Conservation (phyloP, 805 yeast species). For the Kazachstania martiniae region DNA sequence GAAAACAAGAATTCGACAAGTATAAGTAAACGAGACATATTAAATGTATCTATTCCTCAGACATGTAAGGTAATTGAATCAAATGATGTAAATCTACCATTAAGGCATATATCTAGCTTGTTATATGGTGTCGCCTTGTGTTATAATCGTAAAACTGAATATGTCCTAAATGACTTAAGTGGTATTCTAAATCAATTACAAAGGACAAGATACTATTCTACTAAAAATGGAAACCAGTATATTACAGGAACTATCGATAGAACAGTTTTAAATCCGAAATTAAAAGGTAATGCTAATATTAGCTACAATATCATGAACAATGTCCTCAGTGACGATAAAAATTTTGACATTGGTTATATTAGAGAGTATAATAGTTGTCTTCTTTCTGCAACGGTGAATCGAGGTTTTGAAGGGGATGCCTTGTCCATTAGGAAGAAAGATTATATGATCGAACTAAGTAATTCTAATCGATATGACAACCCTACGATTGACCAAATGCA, state of each 20-base stretch:
- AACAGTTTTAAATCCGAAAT: not conserved
- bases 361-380: slow-evolving; percentile 1
- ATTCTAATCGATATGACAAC: slow-evolving; percentile 10
- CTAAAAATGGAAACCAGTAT: not conserved
- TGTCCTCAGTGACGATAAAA: slow-evolving; percentile 20
- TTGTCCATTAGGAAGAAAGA: slow-evolving; percentile 15
- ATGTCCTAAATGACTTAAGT: slow-evolving; percentile 21
- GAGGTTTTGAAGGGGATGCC: not conserved
- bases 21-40: slow-evolving; percentile 23
- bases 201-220: slow-evolving; percentile 1
- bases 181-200: slow-evolving; percentile 16
- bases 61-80: slow-evolving; percentile 19
- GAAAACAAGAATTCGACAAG: slow-evolving; percentile 1
- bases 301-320: not conserved
- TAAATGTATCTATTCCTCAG: slow-evolving; percentile 24
- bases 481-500: not conserved
- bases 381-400: not conserved
- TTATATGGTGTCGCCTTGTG: slow-evolving; percentile 26
- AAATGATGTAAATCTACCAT: slow-evolving; percentile 12
- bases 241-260: not conserved
- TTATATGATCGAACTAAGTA: slow-evolving; percentile 16
- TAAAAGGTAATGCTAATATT: not conserved
- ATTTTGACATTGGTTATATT: slow-evolving; percentile 17
- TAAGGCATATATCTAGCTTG: slow-evolving; percentile 21
- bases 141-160: slow-evolving; percentile 24